Conservation (phyloP, 176 grass and related monocot genomes). For the Carex pumila region DNA sequence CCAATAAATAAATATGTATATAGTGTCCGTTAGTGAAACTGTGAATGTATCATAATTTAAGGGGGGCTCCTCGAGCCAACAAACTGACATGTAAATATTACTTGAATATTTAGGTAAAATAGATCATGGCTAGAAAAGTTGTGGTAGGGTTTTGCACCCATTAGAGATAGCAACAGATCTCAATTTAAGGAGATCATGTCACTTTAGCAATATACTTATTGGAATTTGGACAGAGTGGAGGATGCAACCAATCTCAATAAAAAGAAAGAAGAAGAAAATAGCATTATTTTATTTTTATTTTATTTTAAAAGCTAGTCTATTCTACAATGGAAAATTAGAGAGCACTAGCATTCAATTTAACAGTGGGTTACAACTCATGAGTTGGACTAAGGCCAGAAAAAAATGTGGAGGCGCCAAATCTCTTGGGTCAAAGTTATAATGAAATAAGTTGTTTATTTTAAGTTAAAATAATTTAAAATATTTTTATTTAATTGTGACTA, state of each 20-base stretch:
- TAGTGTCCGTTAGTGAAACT: not conserved
- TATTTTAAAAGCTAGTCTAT: not conserved
- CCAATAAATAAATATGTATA: not conserved
- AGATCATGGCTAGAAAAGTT: slow-evolving; percentile 8
- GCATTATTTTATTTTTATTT: not conserved
- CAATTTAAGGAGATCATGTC: slow-evolving; percentile 11
- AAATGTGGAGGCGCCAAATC: not conserved
- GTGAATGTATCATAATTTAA: not conserved
- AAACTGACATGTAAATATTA: slow-evolving; percentile 2
- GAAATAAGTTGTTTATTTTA: too few relatives aligned
- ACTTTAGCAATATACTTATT: not conserved
- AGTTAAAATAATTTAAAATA: too few relatives aligned
- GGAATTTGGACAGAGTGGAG: not conserved
- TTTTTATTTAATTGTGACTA: too few relatives aligned
- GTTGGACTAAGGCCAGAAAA: not conserved
- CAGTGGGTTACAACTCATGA: not conserved
- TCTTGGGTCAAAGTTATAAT: too few relatives aligned
- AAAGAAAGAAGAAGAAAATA: not conserved
- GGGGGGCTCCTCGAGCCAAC: slow-evolving; percentile 14
- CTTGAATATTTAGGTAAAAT: not conserved
- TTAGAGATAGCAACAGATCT: slow-evolving; percentile 2
- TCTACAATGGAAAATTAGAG: too few relatives aligned
- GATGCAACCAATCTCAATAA: not conserved
- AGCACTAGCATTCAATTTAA: not conserved
- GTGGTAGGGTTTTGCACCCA: slow-evolving; percentile 24